A percentile compares a stretch with the other conserved stretches of the same genome.
phyloP scores from a whole-genome alignment of 805 yeast species.

The Saccharomycopsis fermentans region DNA sequence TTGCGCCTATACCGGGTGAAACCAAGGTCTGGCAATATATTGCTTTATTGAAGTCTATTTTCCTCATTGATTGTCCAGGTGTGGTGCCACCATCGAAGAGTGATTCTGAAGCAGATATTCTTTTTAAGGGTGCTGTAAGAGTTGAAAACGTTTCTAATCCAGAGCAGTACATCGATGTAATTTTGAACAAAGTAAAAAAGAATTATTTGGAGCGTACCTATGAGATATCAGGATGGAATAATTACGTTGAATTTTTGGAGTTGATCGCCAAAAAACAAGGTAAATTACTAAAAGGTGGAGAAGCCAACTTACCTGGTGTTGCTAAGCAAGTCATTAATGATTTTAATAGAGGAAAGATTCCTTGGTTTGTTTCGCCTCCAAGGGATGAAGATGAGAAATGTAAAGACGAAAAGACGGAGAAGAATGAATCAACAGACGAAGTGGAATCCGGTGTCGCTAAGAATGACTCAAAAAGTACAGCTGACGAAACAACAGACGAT shows the following conservation, averaged over 20 bases:
- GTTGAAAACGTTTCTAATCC: slow-evolving; percentile 96
- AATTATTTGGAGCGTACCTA: slow-evolving; percentile 92
- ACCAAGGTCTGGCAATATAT: slow-evolving; percentile 99
- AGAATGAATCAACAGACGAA: not conserved
- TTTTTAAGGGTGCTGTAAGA: slow-evolving; percentile 95
- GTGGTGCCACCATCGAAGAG: slow-evolving; percentile 91
- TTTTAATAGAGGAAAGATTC: slow-evolving; percentile 94
- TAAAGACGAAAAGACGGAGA: slow-evolving; percentile 1
- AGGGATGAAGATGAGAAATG: slow-evolving; percentile 48
- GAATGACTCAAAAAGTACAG: not conserved
- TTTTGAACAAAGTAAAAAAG: slow-evolving; percentile 73
- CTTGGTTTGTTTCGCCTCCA: slow-evolving; percentile 97
- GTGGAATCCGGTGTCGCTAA: not conserved
- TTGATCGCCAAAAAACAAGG: slow-evolving; percentile 89
- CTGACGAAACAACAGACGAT: not conserved
- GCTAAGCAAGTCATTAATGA: slow-evolving; percentile 86
- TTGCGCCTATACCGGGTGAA: slow-evolving; percentile 98
- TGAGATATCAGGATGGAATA: slow-evolving; percentile 84
- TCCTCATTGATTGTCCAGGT: slow-evolving; percentile 96
- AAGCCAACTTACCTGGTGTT: slow-evolving; percentile 91
- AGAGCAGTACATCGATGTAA: slow-evolving; percentile 87
- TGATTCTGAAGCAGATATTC: slow-evolving; percentile 83
- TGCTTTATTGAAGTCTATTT: slow-evolving; percentile 91
- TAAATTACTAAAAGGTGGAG: slow-evolving; percentile 90
- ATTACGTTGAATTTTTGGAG: slow-evolving; percentile 74